A percentile compares a stretch with the other conserved stretches of the same genome.
phyloP scores from a whole-genome alignment of 306 rosid genomes.

The Adenanthera pavonina region DNA sequence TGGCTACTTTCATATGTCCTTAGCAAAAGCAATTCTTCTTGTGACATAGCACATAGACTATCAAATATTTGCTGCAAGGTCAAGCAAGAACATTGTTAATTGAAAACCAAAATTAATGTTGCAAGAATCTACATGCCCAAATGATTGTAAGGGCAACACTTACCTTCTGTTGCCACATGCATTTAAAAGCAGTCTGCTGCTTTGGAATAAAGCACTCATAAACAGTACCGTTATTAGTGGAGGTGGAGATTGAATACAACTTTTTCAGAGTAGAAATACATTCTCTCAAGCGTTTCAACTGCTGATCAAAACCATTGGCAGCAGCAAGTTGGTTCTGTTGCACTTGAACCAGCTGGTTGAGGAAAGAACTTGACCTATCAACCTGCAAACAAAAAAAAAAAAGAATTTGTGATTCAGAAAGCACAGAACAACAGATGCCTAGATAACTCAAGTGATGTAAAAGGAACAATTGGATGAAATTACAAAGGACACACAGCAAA shows the following conservation, averaged over 20 bases:
- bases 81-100: slow-evolving; percentile 26
- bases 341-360: slow-evolving; percentile 68
- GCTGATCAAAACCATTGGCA: slow-evolving; percentile 62
- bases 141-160: slow-evolving; percentile 1
- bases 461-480: neutral
- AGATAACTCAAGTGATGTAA: neutral
- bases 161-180: slow-evolving; percentile 96
- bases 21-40: slow-evolving; percentile 71
- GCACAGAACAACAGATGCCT: neutral
- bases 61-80: slow-evolving; percentile 79
- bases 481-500: neutral
- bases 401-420: neutral
- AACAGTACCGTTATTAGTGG: slow-evolving; percentile 38
- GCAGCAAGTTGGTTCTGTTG: slow-evolving; percentile 76
- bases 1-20: slow-evolving; percentile 59
- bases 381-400: slow-evolving; percentile 54
- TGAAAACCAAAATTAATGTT: slow-evolving; percentile 17
- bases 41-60: slow-evolving; percentile 54
- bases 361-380: slow-evolving; percentile 65
- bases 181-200: slow-evolving; percentile 58
- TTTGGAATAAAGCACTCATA: slow-evolving; percentile 52
- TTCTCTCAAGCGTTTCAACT: slow-evolving; percentile 63
- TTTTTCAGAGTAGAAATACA: slow-evolving; percentile 61
- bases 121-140: slow-evolving; percentile 20
- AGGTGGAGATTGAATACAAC: slow-evolving; percentile 51